Conservation (phyloP, 805 yeast species). For the Saccharomycopsis capsularis region DNA sequence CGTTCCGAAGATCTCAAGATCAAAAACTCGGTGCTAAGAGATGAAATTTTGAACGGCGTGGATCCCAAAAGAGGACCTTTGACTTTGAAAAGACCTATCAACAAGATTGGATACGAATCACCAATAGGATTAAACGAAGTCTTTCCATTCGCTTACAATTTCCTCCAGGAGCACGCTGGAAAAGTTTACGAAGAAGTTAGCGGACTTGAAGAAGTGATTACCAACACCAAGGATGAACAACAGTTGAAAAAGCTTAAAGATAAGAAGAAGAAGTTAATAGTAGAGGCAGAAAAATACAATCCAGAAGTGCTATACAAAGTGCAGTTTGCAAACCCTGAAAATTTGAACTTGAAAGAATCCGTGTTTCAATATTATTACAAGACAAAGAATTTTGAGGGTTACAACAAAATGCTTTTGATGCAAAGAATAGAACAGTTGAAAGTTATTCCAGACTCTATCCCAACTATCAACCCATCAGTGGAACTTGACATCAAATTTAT, state of each 20-base stretch:
- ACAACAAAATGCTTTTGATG: slow-evolving; percentile 73
- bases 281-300: slow-evolving; percentile 63
- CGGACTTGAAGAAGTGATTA: slow-evolving; percentile 29
- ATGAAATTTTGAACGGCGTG: slow-evolving; percentile 31
- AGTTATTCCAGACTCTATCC: slow-evolving; percentile 90
- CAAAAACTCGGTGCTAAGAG: slow-evolving; percentile 25
- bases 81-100: slow-evolving; percentile 38
- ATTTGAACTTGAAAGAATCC: slow-evolving; percentile 64
- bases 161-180: slow-evolving; percentile 46
- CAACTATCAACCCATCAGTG: slow-evolving; percentile 76
- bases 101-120: slow-evolving; percentile 49
- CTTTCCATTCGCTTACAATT: slow-evolving; percentile 59
- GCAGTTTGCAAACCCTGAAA: slow-evolving; percentile 36
- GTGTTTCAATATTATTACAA: slow-evolving; percentile 68
- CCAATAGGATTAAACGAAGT: slow-evolving; percentile 68
- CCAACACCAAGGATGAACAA: slow-evolving; percentile 22
- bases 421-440: slow-evolving; percentile 82
- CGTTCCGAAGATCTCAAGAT: slow-evolving; percentile 24
- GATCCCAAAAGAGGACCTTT: slow-evolving; percentile 41
- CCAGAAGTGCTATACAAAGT: slow-evolving; percentile 81
- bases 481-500: slow-evolving; percentile 73
- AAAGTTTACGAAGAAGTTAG: slow-evolving; percentile 36
- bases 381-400: slow-evolving; percentile 58
- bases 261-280: slow-evolving; percentile 31
- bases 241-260: slow-evolving; percentile 19